Base-by-base conservation (phyloP, 139 green algal species). In the Auxenochlorella protothecoides region DNA sequence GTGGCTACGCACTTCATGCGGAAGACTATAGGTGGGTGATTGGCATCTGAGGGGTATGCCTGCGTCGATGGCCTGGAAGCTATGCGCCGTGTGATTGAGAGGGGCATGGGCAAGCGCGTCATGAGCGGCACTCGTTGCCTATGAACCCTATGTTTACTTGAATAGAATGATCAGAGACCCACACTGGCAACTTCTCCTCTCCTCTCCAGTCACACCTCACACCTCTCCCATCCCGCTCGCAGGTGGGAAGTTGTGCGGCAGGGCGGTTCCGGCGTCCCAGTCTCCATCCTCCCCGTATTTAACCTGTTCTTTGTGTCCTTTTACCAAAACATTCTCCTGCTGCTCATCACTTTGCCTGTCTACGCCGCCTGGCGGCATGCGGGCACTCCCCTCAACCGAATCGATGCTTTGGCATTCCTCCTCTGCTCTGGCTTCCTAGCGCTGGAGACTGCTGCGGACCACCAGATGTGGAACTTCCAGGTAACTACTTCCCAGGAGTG, bases 391-490 rank as follows among this genome's bases (percentile, higher is more conserved):
- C 70, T 74, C 16, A 76, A 74, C 59, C 53, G 9, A 3, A 52
- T 79, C 12, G 78, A 83, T 69, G 51, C 16, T 15, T n/a, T 61
- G 15, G 78, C 72, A 12, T 53, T 55, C 16, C 55, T 62, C 13
- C 55, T 70, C 55, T 56, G 54, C 53, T 51, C 72, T 52, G 64
- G 59, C 53, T 79, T 72, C 69, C 64, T 79, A n/a, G 27, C 69
- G 5, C 57, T 78, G 55, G 78, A 83, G 61, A 56, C 68, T 13
- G 14, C 74, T 6, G 74, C 78, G 6, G 78, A 83, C 66, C 65
- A 79, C 62, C 67, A 83, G 65, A 73, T 79, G 69, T 79, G 73
- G 73, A 27, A 53, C 15, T 83, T 83, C 73, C 78, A 81, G 69
- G 70, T 73, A 44, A 44, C 27, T 44, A 44, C 27, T 44, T 44